Percentiles rank a stretch among this genome's conserved stretches.
These are phyloP conservation scores for Puccinellia tenuiflora DNA, from an alignment of 176 grass and related monocot genomes.

Conservation along the genomic window DNA sequence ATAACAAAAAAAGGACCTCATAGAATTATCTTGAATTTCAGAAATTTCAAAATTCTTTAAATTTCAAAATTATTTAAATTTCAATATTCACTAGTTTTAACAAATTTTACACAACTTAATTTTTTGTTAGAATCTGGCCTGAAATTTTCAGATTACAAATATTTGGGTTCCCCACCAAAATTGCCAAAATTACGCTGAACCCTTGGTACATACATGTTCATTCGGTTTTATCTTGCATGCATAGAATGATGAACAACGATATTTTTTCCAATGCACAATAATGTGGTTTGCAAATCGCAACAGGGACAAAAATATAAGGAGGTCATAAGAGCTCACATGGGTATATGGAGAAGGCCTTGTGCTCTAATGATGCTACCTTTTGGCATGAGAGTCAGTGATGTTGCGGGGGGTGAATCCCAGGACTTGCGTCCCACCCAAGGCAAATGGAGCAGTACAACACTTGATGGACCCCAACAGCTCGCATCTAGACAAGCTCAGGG, in stretches of 20 bases:
- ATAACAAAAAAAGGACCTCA: too few relatives aligned
- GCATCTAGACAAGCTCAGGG: slow-evolving; percentile 30
- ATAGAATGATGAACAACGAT: slow-evolving; percentile 44
- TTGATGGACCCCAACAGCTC: slow-evolving; percentile 75
- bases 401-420: slow-evolving; percentile 51
- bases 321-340: slow-evolving; percentile 75
- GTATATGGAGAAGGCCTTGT: slow-evolving; percentile 41
- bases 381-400: slow-evolving; percentile 57
- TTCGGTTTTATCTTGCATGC: slow-evolving; percentile 31
- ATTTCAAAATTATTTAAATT: too few relatives aligned
- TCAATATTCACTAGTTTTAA: too few relatives aligned
- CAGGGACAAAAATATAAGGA: slow-evolving; percentile 33
- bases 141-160: too few relatives aligned
- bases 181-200: too few relatives aligned
- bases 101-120: too few relatives aligned
- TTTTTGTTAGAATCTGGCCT: too few relatives aligned
- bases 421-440: slow-evolving; percentile 93
- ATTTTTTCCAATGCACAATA: slow-evolving; percentile 50
- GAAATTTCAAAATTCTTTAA: too few relatives aligned
- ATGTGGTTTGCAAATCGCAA: slow-evolving; percentile 41
- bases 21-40: too few relatives aligned
- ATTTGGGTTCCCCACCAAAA: too few relatives aligned
- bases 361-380: slow-evolving; percentile 95
- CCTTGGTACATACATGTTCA: neutral
- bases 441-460: slow-evolving; percentile 76